Percentiles rank a stretch among this genome's conserved stretches.
phyloP scores from a whole-genome alignment of 2,329 filamentous ascomycete genomes.

The Dactylellina leptospora region DNA sequence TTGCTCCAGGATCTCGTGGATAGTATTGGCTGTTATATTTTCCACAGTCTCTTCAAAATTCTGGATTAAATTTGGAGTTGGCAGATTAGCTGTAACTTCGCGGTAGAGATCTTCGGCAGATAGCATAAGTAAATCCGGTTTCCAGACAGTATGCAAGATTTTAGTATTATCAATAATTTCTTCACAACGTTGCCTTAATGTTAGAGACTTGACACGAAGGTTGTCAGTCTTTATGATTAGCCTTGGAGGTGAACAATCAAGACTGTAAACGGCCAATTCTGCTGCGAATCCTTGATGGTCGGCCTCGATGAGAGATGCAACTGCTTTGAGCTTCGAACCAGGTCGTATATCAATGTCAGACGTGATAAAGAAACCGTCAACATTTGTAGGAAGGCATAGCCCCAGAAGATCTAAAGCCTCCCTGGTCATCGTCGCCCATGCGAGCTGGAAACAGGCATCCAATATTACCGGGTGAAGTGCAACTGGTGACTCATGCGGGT shows the following conservation, averaged over 20 bases:
- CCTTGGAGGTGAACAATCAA: conserved; percentile 48
- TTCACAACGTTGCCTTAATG: neutral
- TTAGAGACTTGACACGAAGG: neutral
- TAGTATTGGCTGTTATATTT: neutral
- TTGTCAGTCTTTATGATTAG: conserved; percentile 26
- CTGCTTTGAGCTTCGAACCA: neutral
- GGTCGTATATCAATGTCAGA: neutral
- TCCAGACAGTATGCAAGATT: neutral
- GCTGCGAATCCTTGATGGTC: conserved; percentile 1
- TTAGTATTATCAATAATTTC: neutral
- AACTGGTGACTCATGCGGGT: conserved; percentile 62
- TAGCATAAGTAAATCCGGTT: neutral
- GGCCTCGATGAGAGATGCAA: neutral
- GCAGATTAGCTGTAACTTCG: neutral
- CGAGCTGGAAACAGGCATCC: conserved; percentile 61
- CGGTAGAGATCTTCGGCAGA: neutral
- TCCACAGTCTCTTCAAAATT: neutral
- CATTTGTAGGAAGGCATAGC: conserved; percentile 1
- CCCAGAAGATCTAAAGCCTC: neutral
- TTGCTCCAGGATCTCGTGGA: neutral
- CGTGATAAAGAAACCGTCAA: neutral
- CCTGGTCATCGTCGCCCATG: conserved; percentile 59
- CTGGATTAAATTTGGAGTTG: neutral
- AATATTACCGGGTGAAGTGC: conserved; percentile 64
- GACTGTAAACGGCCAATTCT: conserved; percentile 13